Evolutionary conservation across 2,329 filamentous ascomycete genomes (phyloP).

Genomic region (Colletotrichum melonis): DNA sequence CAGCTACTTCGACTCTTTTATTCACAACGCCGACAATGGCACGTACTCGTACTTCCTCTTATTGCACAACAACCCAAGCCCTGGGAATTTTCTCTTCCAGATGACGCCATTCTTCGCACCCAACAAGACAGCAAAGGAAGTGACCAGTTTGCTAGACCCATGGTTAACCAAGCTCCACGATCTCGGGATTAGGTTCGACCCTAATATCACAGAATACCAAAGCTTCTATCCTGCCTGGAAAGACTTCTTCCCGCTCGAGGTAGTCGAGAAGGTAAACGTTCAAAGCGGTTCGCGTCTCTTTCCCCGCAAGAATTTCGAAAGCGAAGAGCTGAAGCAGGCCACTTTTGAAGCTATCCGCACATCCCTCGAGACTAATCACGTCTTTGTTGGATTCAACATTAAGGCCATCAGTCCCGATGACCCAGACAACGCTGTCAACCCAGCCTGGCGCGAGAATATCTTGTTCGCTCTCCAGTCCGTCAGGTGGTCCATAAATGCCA

Average conservation of each 20-base stretch:
- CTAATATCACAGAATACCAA: slow-evolving; percentile 25
- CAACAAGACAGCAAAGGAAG: slow-evolving; percentile 20
- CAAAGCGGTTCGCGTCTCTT: slow-evolving; percentile 21
- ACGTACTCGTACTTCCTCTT: slow-evolving; percentile 13
- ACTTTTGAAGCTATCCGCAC: slow-evolving; percentile 21
- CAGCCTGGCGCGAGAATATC: slow-evolving; percentile 56
- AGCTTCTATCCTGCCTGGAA: slow-evolving; percentile 28
- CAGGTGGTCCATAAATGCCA: slow-evolving; percentile 21
- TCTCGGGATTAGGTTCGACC: not conserved
- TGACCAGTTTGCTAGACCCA: slow-evolving; percentile 11
- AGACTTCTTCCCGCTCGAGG: slow-evolving; percentile 15
- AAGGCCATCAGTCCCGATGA: slow-evolving; percentile 28
- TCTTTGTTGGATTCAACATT: slow-evolving; percentile 23
- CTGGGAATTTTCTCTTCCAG: slow-evolving; percentile 20
- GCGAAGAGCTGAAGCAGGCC: slow-evolving; percentile 1
- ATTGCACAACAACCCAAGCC: slow-evolving; percentile 12
- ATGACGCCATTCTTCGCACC: slow-evolving; percentile 33
- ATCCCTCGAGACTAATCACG: slow-evolving; percentile 16
- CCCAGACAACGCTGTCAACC: slow-evolving; percentile 50
- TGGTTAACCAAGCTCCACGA: slow-evolving; percentile 12
- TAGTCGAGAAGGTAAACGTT: slow-evolving; percentile 18
- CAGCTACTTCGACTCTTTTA: slow-evolving; percentile 24
- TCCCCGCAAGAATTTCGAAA: slow-evolving; percentile 15
- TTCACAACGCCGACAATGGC: slow-evolving; percentile 16
- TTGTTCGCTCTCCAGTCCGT: slow-evolving; percentile 45